These are phyloP conservation scores for Salix purpurea DNA, from an alignment of 345 rosid genomes.

Conservation along the genomic window DNA sequence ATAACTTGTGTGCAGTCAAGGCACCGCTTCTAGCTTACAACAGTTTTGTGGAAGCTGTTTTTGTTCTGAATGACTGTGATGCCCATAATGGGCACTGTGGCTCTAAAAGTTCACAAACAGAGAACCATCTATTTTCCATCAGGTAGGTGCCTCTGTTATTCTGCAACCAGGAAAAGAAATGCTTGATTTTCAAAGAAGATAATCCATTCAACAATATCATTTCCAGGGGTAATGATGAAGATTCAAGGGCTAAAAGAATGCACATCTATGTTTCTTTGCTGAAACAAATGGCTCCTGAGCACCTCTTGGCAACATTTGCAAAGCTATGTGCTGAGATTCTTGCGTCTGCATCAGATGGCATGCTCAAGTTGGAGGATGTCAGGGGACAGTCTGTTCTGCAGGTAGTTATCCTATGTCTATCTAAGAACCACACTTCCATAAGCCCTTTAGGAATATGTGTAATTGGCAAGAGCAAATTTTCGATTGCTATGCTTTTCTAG, in stretches of 20 bases:
- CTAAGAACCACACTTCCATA: background rate
- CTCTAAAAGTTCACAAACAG: conserved; percentile 49
- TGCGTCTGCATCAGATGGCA: conserved; percentile 88
- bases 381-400: conserved; percentile 84
- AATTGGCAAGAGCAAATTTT: background rate
- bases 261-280: conserved; percentile 67
- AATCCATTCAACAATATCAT: conserved; percentile 8
- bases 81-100: conserved; percentile 52
- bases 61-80: conserved; percentile 74
- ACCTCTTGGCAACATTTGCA: conserved; percentile 89
- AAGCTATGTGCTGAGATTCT: conserved; percentile 92
- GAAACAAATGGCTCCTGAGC: conserved; percentile 97
- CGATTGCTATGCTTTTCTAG: background rate
- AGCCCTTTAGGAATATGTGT: background rate
- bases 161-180: conserved; percentile 2
- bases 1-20: conserved; percentile 50
- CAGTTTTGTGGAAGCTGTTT: conserved; percentile 93
- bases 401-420: conserved; percentile 34
- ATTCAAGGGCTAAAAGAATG: conserved; percentile 78
- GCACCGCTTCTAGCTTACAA: conserved; percentile 95
- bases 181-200: conserved; percentile 9
- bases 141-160: conserved; percentile 36
- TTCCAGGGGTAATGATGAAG: conserved; percentile 76
- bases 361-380: conserved; percentile 64
- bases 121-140: conserved; percentile 58